Conservation (phyloP, 345 rosid species). For the Durio zibethinus region DNA sequence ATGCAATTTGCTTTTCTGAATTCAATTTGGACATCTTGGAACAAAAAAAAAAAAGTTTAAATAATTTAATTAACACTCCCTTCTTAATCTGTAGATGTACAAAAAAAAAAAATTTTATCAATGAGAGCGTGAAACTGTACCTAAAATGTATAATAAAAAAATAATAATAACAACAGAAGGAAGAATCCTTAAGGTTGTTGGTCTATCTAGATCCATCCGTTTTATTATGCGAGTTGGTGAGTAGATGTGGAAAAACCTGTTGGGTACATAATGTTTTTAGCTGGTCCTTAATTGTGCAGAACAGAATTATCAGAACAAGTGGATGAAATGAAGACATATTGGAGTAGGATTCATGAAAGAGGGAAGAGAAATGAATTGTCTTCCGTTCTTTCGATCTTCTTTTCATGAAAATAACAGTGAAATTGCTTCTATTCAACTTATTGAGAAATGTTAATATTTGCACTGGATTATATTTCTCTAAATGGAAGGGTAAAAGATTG, state of each 20-base stretch:
- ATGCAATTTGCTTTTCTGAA: background rate
- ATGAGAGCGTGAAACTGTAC: background rate
- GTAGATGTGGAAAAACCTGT: background rate
- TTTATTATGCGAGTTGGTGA: background rate
- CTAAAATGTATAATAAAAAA: background rate
- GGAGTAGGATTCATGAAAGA: background rate
- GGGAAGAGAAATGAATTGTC: background rate
- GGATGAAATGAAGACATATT: background rate
- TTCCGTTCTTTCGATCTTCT: background rate
- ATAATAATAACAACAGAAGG: background rate
- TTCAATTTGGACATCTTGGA: background rate
- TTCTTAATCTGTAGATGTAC: background rate
- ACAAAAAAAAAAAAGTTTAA: background rate
- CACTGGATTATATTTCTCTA: background rate
- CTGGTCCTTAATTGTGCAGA: background rate
- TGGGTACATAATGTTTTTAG: background rate
- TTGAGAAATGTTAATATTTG: background rate
- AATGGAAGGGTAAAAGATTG: background rate
- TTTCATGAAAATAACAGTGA: background rate
- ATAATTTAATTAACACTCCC: background rate
- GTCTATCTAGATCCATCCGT: background rate
- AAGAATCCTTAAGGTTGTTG: background rate
- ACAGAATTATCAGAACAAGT: background rate
- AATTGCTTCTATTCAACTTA: background rate
- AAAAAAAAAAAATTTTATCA: background rate